Evolutionary conservation across 495 filamentous ascomycete genomes (phyloP).

Genomic region (Evansstolkia leycettana): DNA sequence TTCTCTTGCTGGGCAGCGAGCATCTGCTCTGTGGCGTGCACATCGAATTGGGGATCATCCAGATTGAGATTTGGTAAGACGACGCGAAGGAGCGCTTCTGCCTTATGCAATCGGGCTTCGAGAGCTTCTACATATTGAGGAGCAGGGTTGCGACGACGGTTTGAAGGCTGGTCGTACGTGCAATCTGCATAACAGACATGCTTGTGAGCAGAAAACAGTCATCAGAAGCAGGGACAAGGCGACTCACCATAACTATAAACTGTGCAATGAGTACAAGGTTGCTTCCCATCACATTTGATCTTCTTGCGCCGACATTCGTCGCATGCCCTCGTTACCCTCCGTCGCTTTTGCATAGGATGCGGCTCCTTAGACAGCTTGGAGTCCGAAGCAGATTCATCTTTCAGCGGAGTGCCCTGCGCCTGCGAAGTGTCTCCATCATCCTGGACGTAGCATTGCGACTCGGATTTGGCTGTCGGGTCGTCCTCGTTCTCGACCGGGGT

Average conservation of each 20-base stretch:
- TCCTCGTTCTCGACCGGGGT: conserved; percentile 22
- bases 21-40: conserved; percentile 43
- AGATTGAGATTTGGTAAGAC: conserved; percentile 81
- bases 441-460: conserved; percentile 12
- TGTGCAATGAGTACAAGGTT: conserved; percentile 95
- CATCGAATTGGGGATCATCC: conserved; percentile 69
- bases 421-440: conserved; percentile 19
- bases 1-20: conserved; percentile 19
- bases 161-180: conserved; percentile 96
- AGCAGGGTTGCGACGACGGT: conserved; percentile 84
- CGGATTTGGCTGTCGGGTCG: conserved; percentile 14
- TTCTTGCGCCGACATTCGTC: conserved; percentile 97
- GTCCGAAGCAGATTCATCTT: conserved; percentile 10
- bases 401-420: conserved; percentile 8
- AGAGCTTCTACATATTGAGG: conserved; percentile 92
- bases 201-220: not conserved
- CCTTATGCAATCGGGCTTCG: conserved; percentile 71
- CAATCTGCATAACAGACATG: conserved; percentile 50
- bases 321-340: conserved; percentile 82
- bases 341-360: conserved; percentile 69
- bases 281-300: conserved; percentile 97
- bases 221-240: not conserved
- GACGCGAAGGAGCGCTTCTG: conserved; percentile 64
- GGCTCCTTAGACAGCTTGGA: conserved; percentile 21
- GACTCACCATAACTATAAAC: conserved; percentile 92